Evolutionary conservation across 73 alveolate species (phyloP).

Genomic region (Paramecium bursaria): DNA sequence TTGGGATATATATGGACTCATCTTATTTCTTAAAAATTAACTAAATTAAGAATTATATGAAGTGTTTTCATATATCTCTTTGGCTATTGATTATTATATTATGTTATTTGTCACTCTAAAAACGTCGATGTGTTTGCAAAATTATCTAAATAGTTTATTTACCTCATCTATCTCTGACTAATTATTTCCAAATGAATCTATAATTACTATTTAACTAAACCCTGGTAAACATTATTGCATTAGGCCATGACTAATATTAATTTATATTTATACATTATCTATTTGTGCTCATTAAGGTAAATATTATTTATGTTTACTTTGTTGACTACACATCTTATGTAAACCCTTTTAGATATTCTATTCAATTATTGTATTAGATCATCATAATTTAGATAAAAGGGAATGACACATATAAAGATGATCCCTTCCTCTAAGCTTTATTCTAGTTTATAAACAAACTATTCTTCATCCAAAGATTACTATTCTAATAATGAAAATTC

Average conservation of each 20-base stretch:
- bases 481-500: conserved; percentile 11
- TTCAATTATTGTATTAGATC: background rate
- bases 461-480: conserved; percentile 38
- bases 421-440: background rate
- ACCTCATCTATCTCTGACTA: conserved; percentile 18
- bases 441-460: conserved; percentile 24
- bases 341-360: background rate
- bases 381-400: conserved; percentile 1
- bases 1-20: background rate
- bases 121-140: background rate
- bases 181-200: conserved; percentile 48
- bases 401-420: conserved; percentile 29
- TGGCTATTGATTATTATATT: conserved; percentile 28
- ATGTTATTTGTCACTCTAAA: conserved; percentile 39
- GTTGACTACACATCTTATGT: conserved; percentile 23
- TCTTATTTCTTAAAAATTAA: background rate
- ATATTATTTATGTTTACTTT: conserved; percentile 41
- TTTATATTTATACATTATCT: background rate
- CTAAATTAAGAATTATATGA: background rate
- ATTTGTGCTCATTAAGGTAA: background rate
- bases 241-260: conserved; percentile 2
- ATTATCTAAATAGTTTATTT: conserved; percentile 2
- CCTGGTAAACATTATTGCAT: conserved; percentile 47
- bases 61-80: conserved; percentile 22
- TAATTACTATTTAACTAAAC: conserved; percentile 4